Percentiles rank a stretch among this genome's conserved stretches.
Conservation (phyloP, 352 stramenopile genomes). For the Pythium sp. region DNA sequence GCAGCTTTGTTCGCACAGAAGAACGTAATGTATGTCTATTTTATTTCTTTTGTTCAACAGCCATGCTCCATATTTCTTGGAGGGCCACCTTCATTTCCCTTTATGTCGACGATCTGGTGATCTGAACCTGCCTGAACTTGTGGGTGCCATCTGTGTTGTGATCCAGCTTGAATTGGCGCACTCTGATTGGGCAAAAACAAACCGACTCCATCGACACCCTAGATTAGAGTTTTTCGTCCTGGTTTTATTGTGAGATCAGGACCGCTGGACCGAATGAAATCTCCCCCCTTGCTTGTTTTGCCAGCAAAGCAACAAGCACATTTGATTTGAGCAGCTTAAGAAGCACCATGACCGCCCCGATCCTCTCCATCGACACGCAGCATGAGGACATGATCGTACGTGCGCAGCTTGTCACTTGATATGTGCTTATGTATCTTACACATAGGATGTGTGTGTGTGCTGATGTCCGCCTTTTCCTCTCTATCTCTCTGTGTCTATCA, state of each 20-base stretch:
- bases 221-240: background rate
- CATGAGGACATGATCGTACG: slow-evolving; percentile 97
- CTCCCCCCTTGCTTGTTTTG: slow-evolving; percentile 14
- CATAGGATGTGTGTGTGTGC: background rate
- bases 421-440: background rate
- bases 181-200: slow-evolving; percentile 22
- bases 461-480: background rate
- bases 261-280: background rate
- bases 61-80: background rate
- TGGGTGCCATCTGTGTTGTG: background rate
- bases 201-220: background rate
- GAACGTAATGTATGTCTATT: slow-evolving; percentile 20
- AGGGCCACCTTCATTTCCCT: background rate
- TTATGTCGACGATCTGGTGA: background rate
- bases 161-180: slow-evolving; percentile 24
- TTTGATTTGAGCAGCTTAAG: slow-evolving; percentile 4
- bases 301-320: slow-evolving; percentile 24
- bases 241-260: slow-evolving; percentile 5
- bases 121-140: background rate
- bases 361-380: slow-evolving; percentile 94
- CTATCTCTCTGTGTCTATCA: slow-evolving; percentile 21
- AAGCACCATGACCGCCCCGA: slow-evolving; percentile 70
- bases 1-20: background rate
- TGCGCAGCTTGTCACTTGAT: background rate
- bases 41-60: slow-evolving; percentile 9